Percentiles rank a stretch among this genome's conserved stretches.
Evolutionary conservation across 2,329 filamentous ascomycete species (phyloP).

Genomic region (Raffaelea deltoideospora): DNA sequence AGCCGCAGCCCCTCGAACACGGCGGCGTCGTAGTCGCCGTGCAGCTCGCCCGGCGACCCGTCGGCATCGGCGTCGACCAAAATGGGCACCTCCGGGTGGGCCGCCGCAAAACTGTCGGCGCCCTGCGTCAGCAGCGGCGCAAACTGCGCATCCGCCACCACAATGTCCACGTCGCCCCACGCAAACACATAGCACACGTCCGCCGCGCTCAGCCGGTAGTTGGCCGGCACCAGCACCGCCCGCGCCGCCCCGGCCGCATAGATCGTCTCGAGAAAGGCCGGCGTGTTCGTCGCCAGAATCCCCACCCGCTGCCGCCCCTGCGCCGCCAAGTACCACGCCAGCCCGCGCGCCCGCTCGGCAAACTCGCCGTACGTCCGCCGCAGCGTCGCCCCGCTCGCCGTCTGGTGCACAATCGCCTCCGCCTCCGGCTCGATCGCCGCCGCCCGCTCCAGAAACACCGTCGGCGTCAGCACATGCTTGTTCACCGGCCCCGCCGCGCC

Average conservation of each 20-base stretch:
- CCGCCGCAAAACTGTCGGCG: conserved; percentile 40
- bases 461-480: conserved; percentile 71
- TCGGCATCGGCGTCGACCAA: conserved; percentile 76
- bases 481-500: conserved; percentile 23
- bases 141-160: conserved; percentile 80
- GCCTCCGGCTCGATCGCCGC: conserved; percentile 79
- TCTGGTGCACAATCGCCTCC: conserved; percentile 73
- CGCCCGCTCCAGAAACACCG: conserved; percentile 66
- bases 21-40: conserved; percentile 70
- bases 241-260: conserved; percentile 78
- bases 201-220: conserved; percentile 56
- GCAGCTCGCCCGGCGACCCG: conserved; percentile 53
- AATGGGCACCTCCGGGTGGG: conserved; percentile 49
- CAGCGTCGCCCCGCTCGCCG: conserved; percentile 58
- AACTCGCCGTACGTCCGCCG: conserved; percentile 67
- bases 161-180: conserved; percentile 71
- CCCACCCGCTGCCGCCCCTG: conserved; percentile 64
- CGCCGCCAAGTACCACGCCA: conserved; percentile 76
- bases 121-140: conserved; percentile 38
- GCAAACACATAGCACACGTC: conserved; percentile 86
- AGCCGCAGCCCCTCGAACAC: conserved; percentile 64
- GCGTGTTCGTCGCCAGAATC: conserved; percentile 81
- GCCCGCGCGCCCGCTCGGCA: conserved; percentile 70
- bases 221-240: conserved; percentile 55
- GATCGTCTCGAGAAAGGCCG: conserved; percentile 80